Evolutionary conservation across 2,329 filamentous ascomycete genomes (phyloP).

Genomic region (Penicillium paneum): DNA sequence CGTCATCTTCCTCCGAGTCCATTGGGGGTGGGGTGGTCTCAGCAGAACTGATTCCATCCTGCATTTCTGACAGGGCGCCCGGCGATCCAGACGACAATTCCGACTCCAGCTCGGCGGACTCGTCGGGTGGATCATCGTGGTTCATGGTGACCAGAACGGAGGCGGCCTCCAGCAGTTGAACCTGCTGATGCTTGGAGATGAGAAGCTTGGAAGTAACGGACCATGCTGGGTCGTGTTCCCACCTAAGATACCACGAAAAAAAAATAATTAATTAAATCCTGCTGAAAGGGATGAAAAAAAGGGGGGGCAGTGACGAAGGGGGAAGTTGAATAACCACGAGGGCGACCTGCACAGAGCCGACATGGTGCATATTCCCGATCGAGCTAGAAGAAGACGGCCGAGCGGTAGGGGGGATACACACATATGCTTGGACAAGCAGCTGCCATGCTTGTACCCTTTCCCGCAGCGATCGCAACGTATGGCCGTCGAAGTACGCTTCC

Average conservation of each 20-base stretch:
- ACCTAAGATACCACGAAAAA: constrained; percentile 60
- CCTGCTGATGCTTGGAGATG: constrained; percentile 99
- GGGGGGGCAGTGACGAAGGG: constrained; percentile 22
- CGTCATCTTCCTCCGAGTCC: constrained; percentile 54
- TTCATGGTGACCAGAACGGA: constrained; percentile 96
- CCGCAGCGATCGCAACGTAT: constrained; percentile 96
- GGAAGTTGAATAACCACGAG: constrained; percentile 36
- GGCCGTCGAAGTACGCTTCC: constrained; percentile 75
- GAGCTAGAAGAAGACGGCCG: constrained; percentile 37
- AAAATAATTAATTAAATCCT: constrained; percentile 35
- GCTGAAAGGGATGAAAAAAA: constrained; percentile 29
- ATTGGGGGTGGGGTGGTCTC: constrained; percentile 90
- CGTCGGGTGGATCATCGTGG: constrained; percentile 58
- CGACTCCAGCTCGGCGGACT: constrained; percentile 67
- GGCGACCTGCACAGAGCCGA: constrained; percentile 40
- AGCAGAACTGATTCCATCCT: constrained; percentile 73
- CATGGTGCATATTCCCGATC: constrained; percentile 42
- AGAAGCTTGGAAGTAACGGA: constrained; percentile 93
- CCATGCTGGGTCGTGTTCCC: constrained; percentile 99
- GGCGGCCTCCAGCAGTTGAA: constrained; percentile 92
- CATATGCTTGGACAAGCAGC: constrained; percentile 99
- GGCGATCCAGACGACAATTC: constrained; percentile 81
- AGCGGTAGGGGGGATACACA: constrained; percentile 68
- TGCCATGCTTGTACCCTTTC: constrained; percentile 99
- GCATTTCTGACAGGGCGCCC: constrained; percentile 72